Percentiles rank a stretch among this genome's conserved stretches.
Evolutionary conservation across 768 basidiomycete species (phyloP).

Genomic region (Daedalea quercina): DNA sequence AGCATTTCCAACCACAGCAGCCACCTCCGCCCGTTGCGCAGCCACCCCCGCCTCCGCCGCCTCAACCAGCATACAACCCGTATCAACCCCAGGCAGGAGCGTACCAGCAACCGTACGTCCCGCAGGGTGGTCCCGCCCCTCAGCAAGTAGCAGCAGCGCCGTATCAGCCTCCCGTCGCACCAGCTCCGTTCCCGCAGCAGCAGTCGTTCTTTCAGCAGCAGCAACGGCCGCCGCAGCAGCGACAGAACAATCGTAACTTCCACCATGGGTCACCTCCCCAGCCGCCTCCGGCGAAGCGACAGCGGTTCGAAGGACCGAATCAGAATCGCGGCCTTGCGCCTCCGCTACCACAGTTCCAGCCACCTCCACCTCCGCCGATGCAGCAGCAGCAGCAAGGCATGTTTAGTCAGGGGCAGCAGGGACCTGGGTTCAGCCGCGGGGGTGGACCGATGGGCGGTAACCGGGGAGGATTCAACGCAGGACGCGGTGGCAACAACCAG

Average conservation of each 20-base stretch:
- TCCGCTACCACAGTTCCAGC: conserved; percentile 62
- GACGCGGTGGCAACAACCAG: conserved; percentile 31
- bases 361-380: conserved; percentile 43
- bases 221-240: conserved; percentile 40
- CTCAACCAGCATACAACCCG: conserved; percentile 64
- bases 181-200: conserved; percentile 32
- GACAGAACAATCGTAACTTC: conserved; percentile 24
- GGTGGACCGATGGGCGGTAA: conserved; percentile 34
- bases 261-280: conserved; percentile 72
- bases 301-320: conserved; percentile 77
- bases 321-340: conserved; percentile 47
- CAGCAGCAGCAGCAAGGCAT: conserved; percentile 31
- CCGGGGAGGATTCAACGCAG: conserved; percentile 38
- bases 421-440: conserved; percentile 31
- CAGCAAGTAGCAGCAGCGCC: conserved; percentile 34
- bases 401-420: conserved; percentile 23
- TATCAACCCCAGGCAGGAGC: conserved; percentile 59
- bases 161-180: conserved; percentile 40
- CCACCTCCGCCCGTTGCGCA: conserved; percentile 38
- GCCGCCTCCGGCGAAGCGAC: conserved; percentile 88
- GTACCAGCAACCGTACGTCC: conserved; percentile 61
- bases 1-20: conserved; percentile 41
- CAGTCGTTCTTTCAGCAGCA: conserved; percentile 23
- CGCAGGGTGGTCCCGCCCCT: conserved; percentile 48
- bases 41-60: conserved; percentile 46